phyloP scores from a whole-genome alignment of 192 early-diverging fungal genomes.

The Kappamyces sp. region DNA sequence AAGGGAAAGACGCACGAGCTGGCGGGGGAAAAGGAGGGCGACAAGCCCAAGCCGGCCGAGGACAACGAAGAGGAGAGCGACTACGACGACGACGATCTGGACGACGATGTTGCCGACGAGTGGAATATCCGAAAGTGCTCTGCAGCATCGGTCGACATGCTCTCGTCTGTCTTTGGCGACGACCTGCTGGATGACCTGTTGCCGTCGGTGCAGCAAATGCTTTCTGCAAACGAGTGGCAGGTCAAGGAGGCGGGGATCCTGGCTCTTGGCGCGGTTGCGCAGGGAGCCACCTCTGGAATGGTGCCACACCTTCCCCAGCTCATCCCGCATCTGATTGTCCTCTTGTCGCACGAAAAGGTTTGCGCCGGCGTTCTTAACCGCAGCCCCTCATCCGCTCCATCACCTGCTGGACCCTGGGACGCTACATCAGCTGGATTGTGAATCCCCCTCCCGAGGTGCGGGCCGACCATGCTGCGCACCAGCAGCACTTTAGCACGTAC shows the following conservation, averaged over 20 bases:
- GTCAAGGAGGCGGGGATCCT: conserved; percentile 91
- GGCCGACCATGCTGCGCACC: conserved; percentile 43
- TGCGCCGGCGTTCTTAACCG: not conserved
- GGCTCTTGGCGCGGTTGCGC: conserved; percentile 95
- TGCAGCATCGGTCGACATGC: conserved; percentile 90
- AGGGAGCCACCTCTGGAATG: conserved; percentile 88
- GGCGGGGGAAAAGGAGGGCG: conserved; percentile 34
- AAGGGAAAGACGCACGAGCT: conserved; percentile 69
- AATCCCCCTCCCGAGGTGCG: conserved; percentile 26
- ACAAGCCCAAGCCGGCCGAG: conserved; percentile 8
- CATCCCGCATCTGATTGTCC: conserved; percentile 76
- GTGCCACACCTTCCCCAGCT: conserved; percentile 81
- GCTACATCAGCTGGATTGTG: conserved; percentile 79
- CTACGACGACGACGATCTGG: conserved; percentile 80
- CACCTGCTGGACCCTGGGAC: conserved; percentile 96
- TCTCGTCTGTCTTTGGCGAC: conserved; percentile 83
- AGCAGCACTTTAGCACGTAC: conserved; percentile 51
- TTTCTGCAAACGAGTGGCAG: conserved; percentile 83
- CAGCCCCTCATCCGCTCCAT: conserved; percentile 92
- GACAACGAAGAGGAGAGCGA: conserved; percentile 42
- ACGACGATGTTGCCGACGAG: conserved; percentile 83
- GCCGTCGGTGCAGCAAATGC: conserved; percentile 75
- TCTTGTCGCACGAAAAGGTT: conserved; percentile 64
- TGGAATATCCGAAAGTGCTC: conserved; percentile 99
- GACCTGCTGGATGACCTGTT: conserved; percentile 78